Evolutionary conservation across 805 yeast species (phyloP).

Genomic region (Candida jianshihensis): DNA sequence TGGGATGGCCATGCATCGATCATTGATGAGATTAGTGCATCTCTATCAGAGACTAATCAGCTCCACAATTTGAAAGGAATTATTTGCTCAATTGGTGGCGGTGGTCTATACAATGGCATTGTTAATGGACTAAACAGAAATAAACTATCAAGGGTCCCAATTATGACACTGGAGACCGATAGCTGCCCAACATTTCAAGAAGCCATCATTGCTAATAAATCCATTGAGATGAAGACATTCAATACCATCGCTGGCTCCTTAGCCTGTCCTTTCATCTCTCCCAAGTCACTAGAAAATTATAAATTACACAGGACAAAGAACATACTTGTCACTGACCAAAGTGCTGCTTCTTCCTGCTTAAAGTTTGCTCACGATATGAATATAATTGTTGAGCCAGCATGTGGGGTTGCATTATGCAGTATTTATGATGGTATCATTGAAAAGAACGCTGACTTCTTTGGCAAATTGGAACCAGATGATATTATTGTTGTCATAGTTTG

Average conservation of each 20-base stretch:
- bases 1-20: conserved; percentile 50
- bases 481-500: conserved; percentile 51
- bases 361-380: conserved; percentile 44
- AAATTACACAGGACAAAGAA: conserved; percentile 33
- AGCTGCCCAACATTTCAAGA: conserved; percentile 54
- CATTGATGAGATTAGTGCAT: conserved; percentile 36
- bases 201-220: conserved; percentile 39
- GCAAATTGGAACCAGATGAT: conserved; percentile 29
- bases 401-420: conserved; percentile 61
- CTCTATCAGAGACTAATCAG: conserved; percentile 18
- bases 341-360: conserved; percentile 48
- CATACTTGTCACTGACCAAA: conserved; percentile 42
- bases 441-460: conserved; percentile 25
- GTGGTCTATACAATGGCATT: conserved; percentile 49
- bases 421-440: conserved; percentile 32
- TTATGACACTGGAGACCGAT: conserved; percentile 51
- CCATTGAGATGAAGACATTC: conserved; percentile 35
- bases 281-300: conserved; percentile 40
- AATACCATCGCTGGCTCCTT: conserved; percentile 58
- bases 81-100: conserved; percentile 53
- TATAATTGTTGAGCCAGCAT: conserved; percentile 60
- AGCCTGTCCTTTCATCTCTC: conserved; percentile 54
- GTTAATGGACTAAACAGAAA: conserved; percentile 35
- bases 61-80: conserved; percentile 32
- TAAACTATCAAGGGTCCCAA: conserved; percentile 30